phyloP scores from a whole-genome alignment of 768 basidiomycete genomes.

The Exidia glandulosa region DNA sequence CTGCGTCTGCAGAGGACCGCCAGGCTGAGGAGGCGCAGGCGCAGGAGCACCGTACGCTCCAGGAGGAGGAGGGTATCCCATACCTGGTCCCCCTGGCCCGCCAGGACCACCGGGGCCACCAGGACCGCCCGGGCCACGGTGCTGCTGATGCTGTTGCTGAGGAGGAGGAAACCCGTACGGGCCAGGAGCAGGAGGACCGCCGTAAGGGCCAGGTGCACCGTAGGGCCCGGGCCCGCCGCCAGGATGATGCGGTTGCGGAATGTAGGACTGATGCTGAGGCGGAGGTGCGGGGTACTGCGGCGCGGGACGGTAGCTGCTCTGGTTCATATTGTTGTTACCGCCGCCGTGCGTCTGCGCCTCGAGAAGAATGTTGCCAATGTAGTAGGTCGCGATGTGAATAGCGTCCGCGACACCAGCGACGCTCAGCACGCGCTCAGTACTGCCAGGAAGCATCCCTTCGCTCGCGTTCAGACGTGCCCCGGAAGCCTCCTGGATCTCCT shows the following conservation, averaged over 20 bases:
- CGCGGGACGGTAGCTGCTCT: conserved; percentile 55
- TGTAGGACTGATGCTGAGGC: conserved; percentile 20
- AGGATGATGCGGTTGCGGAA: no score
- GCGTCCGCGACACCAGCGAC: conserved; percentile 98
- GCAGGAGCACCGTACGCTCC: background rate
- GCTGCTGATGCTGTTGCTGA: no score
- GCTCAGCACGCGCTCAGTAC: conserved; percentile 98
- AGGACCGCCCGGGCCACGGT: no score
- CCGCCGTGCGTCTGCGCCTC: conserved; percentile 54
- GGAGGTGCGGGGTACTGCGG: conserved; percentile 40
- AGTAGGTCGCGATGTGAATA: conserved; percentile 98
- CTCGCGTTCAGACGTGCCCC: conserved; percentile 94
- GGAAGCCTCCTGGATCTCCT: conserved; percentile 98
- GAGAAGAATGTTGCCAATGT: conserved; percentile 95
- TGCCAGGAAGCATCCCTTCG: conserved; percentile 97
- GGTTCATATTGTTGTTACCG: conserved; percentile 18
- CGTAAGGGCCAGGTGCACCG: conserved; percentile 8
- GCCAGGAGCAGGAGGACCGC: background rate
- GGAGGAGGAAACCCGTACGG: no score
- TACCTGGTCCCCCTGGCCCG: no score
- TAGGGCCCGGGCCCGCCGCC: no score
- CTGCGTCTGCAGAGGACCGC: conserved; percentile 72
- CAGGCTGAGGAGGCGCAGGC: conserved; percentile 25
- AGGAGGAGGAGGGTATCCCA: no score
- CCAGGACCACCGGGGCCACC: no score